Evolutionary conservation across 257 asterid genomes (phyloP), one percentile per base, ranked within the genome.

Genomic region (Solanum sitiens): DNA sequence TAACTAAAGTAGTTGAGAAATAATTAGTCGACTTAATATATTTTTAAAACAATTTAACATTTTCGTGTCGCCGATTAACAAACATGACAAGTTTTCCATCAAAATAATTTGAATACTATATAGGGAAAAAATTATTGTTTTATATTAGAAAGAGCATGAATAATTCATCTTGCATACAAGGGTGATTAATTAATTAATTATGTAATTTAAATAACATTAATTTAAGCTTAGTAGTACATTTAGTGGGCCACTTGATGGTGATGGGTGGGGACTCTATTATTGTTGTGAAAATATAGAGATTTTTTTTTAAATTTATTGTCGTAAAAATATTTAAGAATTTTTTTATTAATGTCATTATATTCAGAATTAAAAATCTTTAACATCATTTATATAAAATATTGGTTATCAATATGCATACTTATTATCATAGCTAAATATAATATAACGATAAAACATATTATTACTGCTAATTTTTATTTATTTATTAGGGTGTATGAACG

Each of bases 251-350:
- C n/a, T 37, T 25, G 65, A 37, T 79, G 63, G 15, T 25, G 65
- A 37, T 79, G 84, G 15, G 63, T 40, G 84, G 65, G 40, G 65
- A 45, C 84, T 7, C 83, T 76, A 23, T 76, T 76, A 4, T 72
- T 72, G 30, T n/a, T 40, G 59, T 13, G 61, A 76, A 23, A 76
- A n/a, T n/a, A 40, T 10, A 25, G 2, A 42, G 6, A 67, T 3
- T 3, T 14, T 32, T 4, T 14, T 50, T 50, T 4, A 3, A 16
- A 7, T 16, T 7, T 56, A 56, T 56, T 56, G 2, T 18, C 11
- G 0, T 56, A 56, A 18, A 56, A 56, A 7, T 18, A 18, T 16
- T 7, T 56, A 18, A 18, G 0, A 0, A 56, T 18, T 6, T 18
- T 56, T 16, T 16, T 18, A 9, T 56, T 18, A 56, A 56, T 18